phyloP scores from a whole-genome alignment of 352 stramenopile species.

The Globisporangium abappressorium region DNA sequence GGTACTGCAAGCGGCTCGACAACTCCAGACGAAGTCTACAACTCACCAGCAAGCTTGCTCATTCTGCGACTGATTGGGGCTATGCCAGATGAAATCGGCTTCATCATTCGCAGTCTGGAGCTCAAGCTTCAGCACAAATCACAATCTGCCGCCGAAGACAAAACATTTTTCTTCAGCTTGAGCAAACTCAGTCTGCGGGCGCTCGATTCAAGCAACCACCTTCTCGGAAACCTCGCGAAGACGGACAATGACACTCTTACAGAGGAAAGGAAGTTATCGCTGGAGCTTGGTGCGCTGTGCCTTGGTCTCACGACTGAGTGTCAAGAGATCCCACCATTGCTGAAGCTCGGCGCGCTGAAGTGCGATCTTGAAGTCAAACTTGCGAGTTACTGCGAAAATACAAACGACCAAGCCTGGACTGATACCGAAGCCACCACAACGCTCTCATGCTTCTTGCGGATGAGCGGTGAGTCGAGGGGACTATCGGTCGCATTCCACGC shows the following conservation, averaged over 20 bases:
- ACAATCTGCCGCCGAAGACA: background rate
- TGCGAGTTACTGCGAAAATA: background rate
- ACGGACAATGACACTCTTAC: background rate
- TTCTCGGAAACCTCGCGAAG: background rate
- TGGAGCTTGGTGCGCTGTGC: slow-evolving; percentile 6
- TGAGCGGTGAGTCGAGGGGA: slow-evolving; percentile 15
- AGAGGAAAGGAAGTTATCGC: slow-evolving; percentile 8
- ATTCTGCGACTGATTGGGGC: slow-evolving; percentile 11
- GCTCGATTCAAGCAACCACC: slow-evolving; percentile 3
- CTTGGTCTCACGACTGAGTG: background rate
- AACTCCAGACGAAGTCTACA: background rate
- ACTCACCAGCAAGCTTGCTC: background rate
- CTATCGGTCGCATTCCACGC: background rate
- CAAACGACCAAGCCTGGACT: background rate
- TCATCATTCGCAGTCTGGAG: slow-evolving; percentile 12
- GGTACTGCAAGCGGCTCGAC: background rate
- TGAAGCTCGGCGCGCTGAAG: slow-evolving; percentile 12
- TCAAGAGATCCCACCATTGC: background rate
- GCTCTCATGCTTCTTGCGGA: slow-evolving; percentile 2
- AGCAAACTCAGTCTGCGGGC: slow-evolving; percentile 6
- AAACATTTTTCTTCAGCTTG: background rate
- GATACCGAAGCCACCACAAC: background rate
- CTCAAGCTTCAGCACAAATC: slow-evolving; percentile 7
- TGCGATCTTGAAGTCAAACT: slow-evolving; percentile 17
- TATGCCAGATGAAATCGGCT: slow-evolving; percentile 8